A percentile compares a stretch with the other conserved stretches of the same genome.
Conservation (phyloP, 345 rosid genomes). For the Laguncularia racemosa region DNA sequence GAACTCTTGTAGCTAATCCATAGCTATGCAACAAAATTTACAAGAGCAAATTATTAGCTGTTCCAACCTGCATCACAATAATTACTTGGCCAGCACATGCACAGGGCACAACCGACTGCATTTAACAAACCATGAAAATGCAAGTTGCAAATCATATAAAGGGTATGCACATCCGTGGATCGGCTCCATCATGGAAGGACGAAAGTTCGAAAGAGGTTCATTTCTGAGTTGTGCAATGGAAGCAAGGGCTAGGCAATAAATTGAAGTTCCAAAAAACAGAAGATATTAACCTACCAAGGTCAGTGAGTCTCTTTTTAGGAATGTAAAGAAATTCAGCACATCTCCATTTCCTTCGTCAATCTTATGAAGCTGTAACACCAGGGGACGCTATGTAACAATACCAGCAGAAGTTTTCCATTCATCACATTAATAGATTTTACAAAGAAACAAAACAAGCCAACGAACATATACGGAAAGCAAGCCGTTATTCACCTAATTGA, state of each 20-base stretch:
- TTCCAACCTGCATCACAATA: too few relatives aligned
- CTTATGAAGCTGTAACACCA: slow-evolving; percentile 97
- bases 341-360: slow-evolving; percentile 84
- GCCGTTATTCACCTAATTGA: slow-evolving; percentile 68
- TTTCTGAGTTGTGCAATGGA: too few relatives aligned
- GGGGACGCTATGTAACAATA: slow-evolving; percentile 91
- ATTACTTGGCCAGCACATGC: too few relatives aligned
- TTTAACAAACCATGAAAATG: background rate
- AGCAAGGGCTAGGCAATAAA: background rate
- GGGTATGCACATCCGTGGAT: too few relatives aligned
- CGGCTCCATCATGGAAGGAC: too few relatives aligned
- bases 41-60: too few relatives aligned
- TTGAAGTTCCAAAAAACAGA: background rate
- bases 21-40: too few relatives aligned
- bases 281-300: slow-evolving; percentile 52
- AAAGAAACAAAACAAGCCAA: background rate
- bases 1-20: too few relatives aligned
- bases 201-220: too few relatives aligned
- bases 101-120: too few relatives aligned
- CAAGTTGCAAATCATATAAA: too few relatives aligned
- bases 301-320: slow-evolving; percentile 71
- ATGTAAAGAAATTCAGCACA: slow-evolving; percentile 96
- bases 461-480: background rate
- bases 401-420: slow-evolving; percentile 30
- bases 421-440: background rate